phyloP scores from a whole-genome alignment of 345 rosid genomes.

The Boechera divaricarpa region DNA sequence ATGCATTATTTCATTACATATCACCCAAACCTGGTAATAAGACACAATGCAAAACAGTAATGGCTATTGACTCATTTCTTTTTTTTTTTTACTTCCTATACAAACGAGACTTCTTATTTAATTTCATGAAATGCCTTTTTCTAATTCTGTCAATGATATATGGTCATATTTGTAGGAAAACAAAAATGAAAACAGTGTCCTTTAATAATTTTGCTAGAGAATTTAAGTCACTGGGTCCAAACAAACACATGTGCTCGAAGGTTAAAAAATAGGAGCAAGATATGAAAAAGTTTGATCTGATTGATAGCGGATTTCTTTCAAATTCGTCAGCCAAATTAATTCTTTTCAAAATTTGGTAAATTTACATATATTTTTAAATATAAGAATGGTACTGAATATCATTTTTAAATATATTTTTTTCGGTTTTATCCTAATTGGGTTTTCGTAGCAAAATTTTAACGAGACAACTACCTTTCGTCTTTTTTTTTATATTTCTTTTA shows the following conservation, averaged over 20 bases:
- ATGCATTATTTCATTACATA: conserved; percentile 27
- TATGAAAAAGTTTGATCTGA: conserved; percentile 40
- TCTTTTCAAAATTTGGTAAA: conserved; percentile 9
- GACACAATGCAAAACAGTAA: conserved; percentile 21
- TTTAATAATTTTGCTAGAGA: conserved; percentile 16
- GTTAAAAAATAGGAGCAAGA: conserved; percentile 18
- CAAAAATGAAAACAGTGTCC: conserved; percentile 12
- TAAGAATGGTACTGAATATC: background rate
- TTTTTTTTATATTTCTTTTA: too few relatives aligned
- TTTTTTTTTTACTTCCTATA: background rate
- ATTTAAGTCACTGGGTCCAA: conserved; percentile 36
- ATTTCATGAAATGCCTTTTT: conserved; percentile 20
- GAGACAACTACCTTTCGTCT: too few relatives aligned
- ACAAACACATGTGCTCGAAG: conserved; percentile 43
- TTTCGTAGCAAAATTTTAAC: too few relatives aligned
- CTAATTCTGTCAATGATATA: background rate
- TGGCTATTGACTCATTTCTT: conserved; percentile 1
- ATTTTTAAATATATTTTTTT: too few relatives aligned
- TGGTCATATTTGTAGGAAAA: conserved; percentile 7
- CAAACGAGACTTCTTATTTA: conserved; percentile 23
- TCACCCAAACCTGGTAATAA: conserved; percentile 40
- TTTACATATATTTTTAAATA: conserved; percentile 2
- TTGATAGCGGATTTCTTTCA: conserved; percentile 28
- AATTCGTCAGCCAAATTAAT: conserved; percentile 25
- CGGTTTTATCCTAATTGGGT: too few relatives aligned